Evolutionary conservation across 1,284 basidiomycete species (phyloP), one percentile per base, ranked within the genome.

Genomic region (Apiotrichum domesticum): DNA sequence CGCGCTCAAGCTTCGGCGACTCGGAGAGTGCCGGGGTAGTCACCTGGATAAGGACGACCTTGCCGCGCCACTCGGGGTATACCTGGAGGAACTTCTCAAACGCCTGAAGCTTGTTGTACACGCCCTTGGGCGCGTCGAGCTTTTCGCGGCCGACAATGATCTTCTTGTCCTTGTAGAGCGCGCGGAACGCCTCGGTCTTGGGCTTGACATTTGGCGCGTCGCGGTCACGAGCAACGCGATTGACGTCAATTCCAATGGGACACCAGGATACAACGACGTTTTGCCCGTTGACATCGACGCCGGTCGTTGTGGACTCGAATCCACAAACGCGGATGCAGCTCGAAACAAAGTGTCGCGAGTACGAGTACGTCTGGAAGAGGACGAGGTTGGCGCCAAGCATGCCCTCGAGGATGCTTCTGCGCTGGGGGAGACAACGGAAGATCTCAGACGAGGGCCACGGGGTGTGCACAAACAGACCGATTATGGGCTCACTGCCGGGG

Each of bases 141-240:
- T 99, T 99, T 78, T 99, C 95, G n/a, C 96, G 83, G 11, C 93
- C 95, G 35, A 99, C 88, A 58, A 99, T 93, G 70, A 99, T 97
- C 83, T 98, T 98, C 82, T 97, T 98, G 66, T 89, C 92, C 67
- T 90, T 86, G 77, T 99, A 99, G 47, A 98, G 78, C 39, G 86
- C 81, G 41, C 85, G 81, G 1, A 98, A 82, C 0, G 90, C 87
- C 57, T 90, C 86, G 39, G 95, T 81, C 77, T 97, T 98, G 32
- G 94, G 94, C 61, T 84, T 78, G 56, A 98, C 88, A 5, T 90
- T 92, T 0, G 89, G 85, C 3, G 86, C 80, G 52, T 85, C 80
- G 35, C 87, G 82, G 73, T 98, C 94, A 55, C 83, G 80, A 33
- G 85, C 84, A 39, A 98, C 93, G 46, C 94, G 83, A 61, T 88